phyloP scores from a whole-genome alignment of 1,139 yeast species.

The Pichia kudriavzevii region DNA sequence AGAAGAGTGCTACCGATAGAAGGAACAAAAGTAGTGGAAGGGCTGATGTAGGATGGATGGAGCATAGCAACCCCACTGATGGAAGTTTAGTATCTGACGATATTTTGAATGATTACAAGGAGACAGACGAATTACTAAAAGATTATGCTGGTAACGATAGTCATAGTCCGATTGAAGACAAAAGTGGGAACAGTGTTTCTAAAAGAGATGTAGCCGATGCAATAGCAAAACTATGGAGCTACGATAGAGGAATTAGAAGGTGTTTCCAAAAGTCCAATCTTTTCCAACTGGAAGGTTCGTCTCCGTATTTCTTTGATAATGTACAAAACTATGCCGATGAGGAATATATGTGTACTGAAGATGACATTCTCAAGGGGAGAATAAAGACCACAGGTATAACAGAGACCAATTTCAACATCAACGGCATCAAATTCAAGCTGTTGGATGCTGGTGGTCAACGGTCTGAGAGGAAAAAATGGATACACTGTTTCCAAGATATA shows the following conservation, averaged over 20 bases:
- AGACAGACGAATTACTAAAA: constrained; percentile 18
- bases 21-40: constrained; percentile 49
- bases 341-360: constrained; percentile 63
- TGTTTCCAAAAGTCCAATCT: constrained; percentile 61
- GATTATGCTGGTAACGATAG: constrained; percentile 13
- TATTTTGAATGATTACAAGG: constrained; percentile 13
- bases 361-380: constrained; percentile 81
- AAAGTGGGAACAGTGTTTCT: constrained; percentile 12
- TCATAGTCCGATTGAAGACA: constrained; percentile 2
- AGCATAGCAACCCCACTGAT: constrained; percentile 11
- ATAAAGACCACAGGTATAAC: constrained; percentile 95
- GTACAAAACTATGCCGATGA: constrained; percentile 57
- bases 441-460: constrained; percentile 98
- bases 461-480: constrained; percentile 91
- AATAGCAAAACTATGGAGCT: constrained; percentile 55
- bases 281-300: constrained; percentile 78
- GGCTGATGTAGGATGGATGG: constrained; percentile 40
- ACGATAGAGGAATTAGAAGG: constrained; percentile 57
- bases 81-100: constrained; percentile 6
- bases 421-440: constrained; percentile 62
- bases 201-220: constrained; percentile 58
- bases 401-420: constrained; percentile 70
- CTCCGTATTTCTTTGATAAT: constrained; percentile 68
- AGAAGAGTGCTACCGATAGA: constrained; percentile 43
- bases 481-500: constrained; percentile 89